Evolutionary conservation across 2,329 filamentous ascomycete species (phyloP), one percentile per base, ranked within the genome.

Genomic region (Ophiostoma tasmaniense): DNA sequence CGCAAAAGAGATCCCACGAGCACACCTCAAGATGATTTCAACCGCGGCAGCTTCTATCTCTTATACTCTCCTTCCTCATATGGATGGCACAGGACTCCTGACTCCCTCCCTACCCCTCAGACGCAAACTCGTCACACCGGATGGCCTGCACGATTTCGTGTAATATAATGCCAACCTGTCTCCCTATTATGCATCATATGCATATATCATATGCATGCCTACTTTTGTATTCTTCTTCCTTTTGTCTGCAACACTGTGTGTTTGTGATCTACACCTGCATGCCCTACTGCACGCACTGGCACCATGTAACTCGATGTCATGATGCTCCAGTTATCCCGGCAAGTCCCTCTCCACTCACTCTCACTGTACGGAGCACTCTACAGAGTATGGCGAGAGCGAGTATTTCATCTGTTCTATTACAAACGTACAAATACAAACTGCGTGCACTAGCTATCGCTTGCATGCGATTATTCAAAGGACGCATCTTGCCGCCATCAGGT

Each of bases 51-150:
- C 5, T 17, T 20, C 39, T 20, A 5, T 11, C 37, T 14, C 37
- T 11, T 28, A n/a, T 33, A 20, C 20, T 62, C 67, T 68, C 67
- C 67, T 68, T 65, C 67, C 67, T 25, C 55, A 68, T 68, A 39
- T 59, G 62, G 67, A 59, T 68, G 64, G 67, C 59, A 55, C 50
- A 55, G 50, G n/a, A 55, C 22, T 28, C n/a, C 17, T 22, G n/a
- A 55, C 4, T 20, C 20, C 2, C 42, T 7, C 14, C 17, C 20
- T n/a, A 20, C 17, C 6, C 42, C 20, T 33, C 33, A 33, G 42
- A 45, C n/a, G 42, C 20, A 25, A 52, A 22, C n/a, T 25, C 50
- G 25, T 55, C 50, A 55, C 50, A 25, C 22, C 50, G n/a, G 42
- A 45, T 22, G 11, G 8, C 3, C 10, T 28, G 50, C 50, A 55